Percentiles rank a stretch among this genome's conserved stretches.
phyloP scores from a whole-genome alignment of 1,139 yeast species.

The Diutina siamensis region DNA sequence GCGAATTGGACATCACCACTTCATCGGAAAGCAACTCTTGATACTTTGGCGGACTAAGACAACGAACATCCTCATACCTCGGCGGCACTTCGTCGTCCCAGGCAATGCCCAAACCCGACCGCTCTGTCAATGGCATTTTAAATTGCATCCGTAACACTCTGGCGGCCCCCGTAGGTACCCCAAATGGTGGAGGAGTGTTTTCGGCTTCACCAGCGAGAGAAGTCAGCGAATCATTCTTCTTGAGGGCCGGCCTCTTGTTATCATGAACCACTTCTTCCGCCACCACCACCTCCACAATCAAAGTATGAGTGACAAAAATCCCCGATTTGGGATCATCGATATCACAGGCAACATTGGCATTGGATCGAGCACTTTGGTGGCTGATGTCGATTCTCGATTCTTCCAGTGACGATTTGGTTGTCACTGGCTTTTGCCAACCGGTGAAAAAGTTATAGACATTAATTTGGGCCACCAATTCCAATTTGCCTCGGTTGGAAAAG shows the following conservation, averaged over 20 bases:
- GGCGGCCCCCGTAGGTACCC: slow-evolving; percentile 90
- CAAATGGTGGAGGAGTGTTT: slow-evolving; percentile 24
- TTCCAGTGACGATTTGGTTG: slow-evolving; percentile 18
- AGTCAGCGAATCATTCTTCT: slow-evolving; percentile 5
- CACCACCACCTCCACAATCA: slow-evolving; percentile 80
- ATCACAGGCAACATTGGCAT: slow-evolving; percentile 65
- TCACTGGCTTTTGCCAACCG: slow-evolving; percentile 24
- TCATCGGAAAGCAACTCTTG: slow-evolving; percentile 10
- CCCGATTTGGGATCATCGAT: slow-evolving; percentile 77
- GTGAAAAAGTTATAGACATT: slow-evolving; percentile 46
- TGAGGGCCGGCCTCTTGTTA: slow-evolving; percentile 8
- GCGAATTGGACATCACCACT: slow-evolving; percentile 3
- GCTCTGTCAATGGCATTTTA: slow-evolving; percentile 64
- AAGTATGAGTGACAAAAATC: slow-evolving; percentile 57
- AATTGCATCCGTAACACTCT: slow-evolving; percentile 92
- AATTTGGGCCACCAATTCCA: slow-evolving; percentile 66
- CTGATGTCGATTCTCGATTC: slow-evolving; percentile 18
- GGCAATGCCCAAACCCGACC: slow-evolving; percentile 91
- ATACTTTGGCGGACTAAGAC: slow-evolving; percentile 81
- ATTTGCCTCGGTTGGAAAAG: slow-evolving; percentile 60
- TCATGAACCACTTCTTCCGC: slow-evolving; percentile 70
- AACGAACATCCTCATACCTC: slow-evolving; percentile 71
- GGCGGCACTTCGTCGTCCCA: slow-evolving; percentile 99
- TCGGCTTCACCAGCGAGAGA: slow-evolving; percentile 8
- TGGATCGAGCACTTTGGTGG: slow-evolving; percentile 22